phyloP scores from a whole-genome alignment of 2,329 filamentous ascomycete genomes.

The Epicoccum nigrum region DNA sequence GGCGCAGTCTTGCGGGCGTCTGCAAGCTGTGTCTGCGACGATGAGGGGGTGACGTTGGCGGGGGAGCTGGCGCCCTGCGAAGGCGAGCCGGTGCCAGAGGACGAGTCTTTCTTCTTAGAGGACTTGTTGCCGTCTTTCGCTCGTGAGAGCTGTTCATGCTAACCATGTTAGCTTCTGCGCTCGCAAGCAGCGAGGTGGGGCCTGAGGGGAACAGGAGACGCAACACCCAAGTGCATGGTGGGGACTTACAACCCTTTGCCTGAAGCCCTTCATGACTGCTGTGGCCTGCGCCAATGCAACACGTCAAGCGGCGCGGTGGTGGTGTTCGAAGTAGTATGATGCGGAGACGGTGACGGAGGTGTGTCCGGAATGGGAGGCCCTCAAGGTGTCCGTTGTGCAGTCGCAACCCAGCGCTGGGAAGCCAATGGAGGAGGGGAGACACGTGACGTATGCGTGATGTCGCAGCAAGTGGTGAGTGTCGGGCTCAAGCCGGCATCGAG shows the following conservation, averaged over 20 bases:
- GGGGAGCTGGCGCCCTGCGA: conserved; percentile 66
- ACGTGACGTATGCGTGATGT: conserved; percentile 27
- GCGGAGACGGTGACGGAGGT: conserved; percentile 34
- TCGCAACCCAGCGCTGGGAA: conserved; percentile 27
- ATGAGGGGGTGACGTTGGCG: conserved; percentile 77
- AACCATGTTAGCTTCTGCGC: conserved; percentile 56
- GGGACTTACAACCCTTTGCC: conserved; percentile 89
- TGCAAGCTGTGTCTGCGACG: conserved; percentile 84
- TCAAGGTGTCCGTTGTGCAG: conserved; percentile 30
- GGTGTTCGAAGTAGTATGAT: no score
- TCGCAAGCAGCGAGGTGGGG: conserved; percentile 31
- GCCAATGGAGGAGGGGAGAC: conserved; percentile 33
- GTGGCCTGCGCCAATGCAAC: conserved; percentile 44
- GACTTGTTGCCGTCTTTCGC: conserved; percentile 82
- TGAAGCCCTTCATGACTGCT: conserved; percentile 92
- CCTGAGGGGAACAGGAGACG: conserved; percentile 27
- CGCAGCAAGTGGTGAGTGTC: conserved; percentile 18
- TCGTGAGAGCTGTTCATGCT: conserved; percentile 86
- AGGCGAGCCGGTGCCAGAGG: conserved; percentile 77
- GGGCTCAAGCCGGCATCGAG: conserved; percentile 42
- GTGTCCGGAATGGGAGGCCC: conserved; percentile 29
- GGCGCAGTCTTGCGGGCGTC: conserved; percentile 82
- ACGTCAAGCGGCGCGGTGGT: conserved; percentile 38
- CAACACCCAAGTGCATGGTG: conserved; percentile 20
- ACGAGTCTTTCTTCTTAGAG: conserved; percentile 66